Evolutionary conservation across 192 early-diverging fungal genomes (phyloP).

Genomic region (Linnemannia schmuckeri): DNA sequence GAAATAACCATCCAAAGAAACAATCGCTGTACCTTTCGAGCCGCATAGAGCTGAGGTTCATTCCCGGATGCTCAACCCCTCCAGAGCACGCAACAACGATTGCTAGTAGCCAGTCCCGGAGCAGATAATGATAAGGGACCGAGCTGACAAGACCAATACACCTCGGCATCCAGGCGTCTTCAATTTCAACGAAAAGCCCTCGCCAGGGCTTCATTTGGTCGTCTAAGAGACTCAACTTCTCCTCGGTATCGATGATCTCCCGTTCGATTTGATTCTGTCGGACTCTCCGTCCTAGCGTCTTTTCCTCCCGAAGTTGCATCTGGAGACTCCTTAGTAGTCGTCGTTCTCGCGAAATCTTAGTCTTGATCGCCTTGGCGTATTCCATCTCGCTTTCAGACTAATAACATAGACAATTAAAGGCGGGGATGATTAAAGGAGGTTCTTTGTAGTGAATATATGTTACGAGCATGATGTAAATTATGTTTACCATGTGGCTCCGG

Average conservation of each 20-base stretch:
- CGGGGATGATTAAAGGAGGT: not conserved
- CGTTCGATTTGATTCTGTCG: constrained; percentile 27
- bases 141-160: constrained; percentile 78
- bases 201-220: constrained; percentile 75
- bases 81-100: constrained; percentile 69
- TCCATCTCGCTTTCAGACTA: constrained; percentile 53
- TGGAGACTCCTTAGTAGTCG: not conserved
- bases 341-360: constrained; percentile 35
- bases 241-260: constrained; percentile 67
- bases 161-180: constrained; percentile 78
- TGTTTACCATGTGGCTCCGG: constrained; percentile 37
- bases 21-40: constrained; percentile 67
- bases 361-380: constrained; percentile 44
- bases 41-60: constrained; percentile 49
- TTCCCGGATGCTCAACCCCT: constrained; percentile 60
- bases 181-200: constrained; percentile 64
- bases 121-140: constrained; percentile 80
- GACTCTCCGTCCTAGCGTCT: constrained; percentile 21
- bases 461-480: not conserved
- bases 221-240: constrained; percentile 74
- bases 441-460: not conserved
- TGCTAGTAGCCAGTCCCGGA: constrained; percentile 83
- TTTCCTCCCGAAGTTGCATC: constrained; percentile 28
- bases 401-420: not conserved
- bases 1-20: not conserved